These are phyloP conservation scores for Elsinoe batatas DNA, from an alignment of 2,329 filamentous ascomycete genomes.

Conservation along the genomic window DNA sequence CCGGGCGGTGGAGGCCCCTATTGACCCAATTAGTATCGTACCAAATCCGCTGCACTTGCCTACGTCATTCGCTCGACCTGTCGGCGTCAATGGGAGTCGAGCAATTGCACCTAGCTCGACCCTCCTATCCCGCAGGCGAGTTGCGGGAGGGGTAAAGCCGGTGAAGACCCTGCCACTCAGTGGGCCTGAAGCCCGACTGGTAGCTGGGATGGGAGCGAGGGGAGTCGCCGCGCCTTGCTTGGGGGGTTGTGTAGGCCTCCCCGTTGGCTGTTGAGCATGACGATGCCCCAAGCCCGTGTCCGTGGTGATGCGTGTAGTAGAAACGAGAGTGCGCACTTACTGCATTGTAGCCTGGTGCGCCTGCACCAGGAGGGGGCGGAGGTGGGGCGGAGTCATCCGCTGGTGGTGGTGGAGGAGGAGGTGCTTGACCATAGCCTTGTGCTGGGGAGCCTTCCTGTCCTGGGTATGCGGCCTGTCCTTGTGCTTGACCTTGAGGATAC, in stretches of 20 bases:
- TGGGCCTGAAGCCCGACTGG: background rate
- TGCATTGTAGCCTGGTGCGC: constrained; percentile 53
- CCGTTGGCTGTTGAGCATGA: background rate
- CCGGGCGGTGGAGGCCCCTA: constrained; percentile 45
- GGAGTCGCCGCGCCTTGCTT: background rate
- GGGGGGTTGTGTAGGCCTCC: background rate
- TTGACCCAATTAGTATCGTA: constrained; percentile 10
- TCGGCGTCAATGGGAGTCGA: background rate
- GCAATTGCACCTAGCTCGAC: background rate
- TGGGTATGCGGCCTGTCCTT: constrained; percentile 15
- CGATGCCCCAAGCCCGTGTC: background rate
- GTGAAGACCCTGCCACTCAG: background rate
- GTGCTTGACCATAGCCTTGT: constrained; percentile 34
- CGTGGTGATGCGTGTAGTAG: background rate
- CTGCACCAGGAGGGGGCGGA: constrained; percentile 45
- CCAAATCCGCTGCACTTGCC: background rate
- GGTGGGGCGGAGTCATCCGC: constrained; percentile 39
- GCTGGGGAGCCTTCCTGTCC: constrained; percentile 15
- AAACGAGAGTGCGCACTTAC: constrained; percentile 37
- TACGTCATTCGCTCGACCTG: background rate
- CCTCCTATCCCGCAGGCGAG: background rate
- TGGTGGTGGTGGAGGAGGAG: constrained; percentile 19
- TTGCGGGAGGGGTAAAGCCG: background rate
- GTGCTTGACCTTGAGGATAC: constrained; percentile 16
- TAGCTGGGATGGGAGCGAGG: background rate